Base-by-base conservation (phyloP, 257 asterid species). In the Ehretia macrophylla region DNA sequence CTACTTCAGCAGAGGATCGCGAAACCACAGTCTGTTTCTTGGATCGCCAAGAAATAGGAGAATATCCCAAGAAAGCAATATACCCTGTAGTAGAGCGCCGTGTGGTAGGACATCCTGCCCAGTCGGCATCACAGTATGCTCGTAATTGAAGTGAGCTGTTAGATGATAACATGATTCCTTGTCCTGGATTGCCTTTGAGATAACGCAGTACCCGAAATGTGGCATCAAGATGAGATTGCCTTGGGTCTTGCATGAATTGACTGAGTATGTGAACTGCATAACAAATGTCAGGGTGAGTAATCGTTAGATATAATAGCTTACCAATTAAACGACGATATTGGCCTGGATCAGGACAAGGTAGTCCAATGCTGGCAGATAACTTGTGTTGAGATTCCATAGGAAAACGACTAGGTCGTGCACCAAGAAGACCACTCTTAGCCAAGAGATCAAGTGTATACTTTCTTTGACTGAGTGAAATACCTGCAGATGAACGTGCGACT, bases 241-340 rank as follows among this genome's bases (percentile, higher is more conserved):
- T 21, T 0, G 56, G 65, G 4, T 27, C 16, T 16, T 32, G 17
- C 47, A 60, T 60, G n/a, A 60, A 60, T 17, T 60, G 65, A n/a
- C 27, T 22, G 1, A 47, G 45, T 5, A 60, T 49, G 8, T 60
- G 55, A 8, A n/a, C 45, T 0, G 65, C 8, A 14, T 60, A 60
- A 0, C 27, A 13, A 0, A 60, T 8, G 32, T 60, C 17, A 8
- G 56, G 65, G 3, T 27, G 14, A 0, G 56, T 47, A 0, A 60
- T 21, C 2, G 44, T n/a, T 0, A 62, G 40, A n/a, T 37, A 51
- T 0, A 62, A 1, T 0, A 62, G 16, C 12, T 58, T 21, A 0
- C 59, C 67, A 9, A 51, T 42, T 1, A 62, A 19, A 16, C 59
- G 8, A 0, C 59, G 17, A 19, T 47, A 60, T 3, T 10, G 4